A percentile compares a stretch with the other conserved stretches of the same genome.
Evolutionary conservation across 2,329 filamentous ascomycete genomes (phyloP).

Genomic region (Phyllosticta ampelicida): DNA sequence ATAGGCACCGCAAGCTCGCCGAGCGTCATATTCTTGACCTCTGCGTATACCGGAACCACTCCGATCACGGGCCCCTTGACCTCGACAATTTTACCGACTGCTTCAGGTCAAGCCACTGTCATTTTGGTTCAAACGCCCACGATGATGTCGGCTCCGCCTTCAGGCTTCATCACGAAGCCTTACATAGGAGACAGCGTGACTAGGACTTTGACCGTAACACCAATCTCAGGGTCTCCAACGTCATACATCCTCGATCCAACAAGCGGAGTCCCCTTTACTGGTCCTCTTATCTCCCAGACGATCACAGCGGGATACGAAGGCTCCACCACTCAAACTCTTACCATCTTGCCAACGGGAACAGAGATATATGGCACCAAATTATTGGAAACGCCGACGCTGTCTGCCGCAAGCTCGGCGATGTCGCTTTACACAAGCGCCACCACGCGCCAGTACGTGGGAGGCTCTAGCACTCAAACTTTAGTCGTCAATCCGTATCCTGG

Average conservation of each 20-base stretch:
- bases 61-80: not conserved
- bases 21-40: not conserved
- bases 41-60: not conserved
- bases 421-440: not conserved
- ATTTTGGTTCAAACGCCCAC: not conserved
- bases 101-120: not conserved
- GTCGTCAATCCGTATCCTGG: not conserved
- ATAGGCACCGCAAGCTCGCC: too few species aligned
- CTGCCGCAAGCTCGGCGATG: not conserved
- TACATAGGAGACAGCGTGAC: not conserved
- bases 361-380: not conserved
- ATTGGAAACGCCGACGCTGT: not conserved
- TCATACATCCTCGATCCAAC: not conserved
- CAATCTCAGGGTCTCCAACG: not conserved
- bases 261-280: not conserved
- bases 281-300: not conserved
- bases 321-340: not conserved
- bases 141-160: not conserved
- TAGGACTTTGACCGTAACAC: not conserved
- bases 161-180: not conserved
- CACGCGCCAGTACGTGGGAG: not conserved
- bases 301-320: not conserved
- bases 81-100: not conserved
- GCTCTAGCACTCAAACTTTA: not conserved
- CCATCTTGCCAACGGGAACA: not conserved